A percentile compares a stretch with the other conserved stretches of the same genome.
Evolutionary conservation across 306 rosid species (phyloP).

Genomic region (Prunus davidiana): DNA sequence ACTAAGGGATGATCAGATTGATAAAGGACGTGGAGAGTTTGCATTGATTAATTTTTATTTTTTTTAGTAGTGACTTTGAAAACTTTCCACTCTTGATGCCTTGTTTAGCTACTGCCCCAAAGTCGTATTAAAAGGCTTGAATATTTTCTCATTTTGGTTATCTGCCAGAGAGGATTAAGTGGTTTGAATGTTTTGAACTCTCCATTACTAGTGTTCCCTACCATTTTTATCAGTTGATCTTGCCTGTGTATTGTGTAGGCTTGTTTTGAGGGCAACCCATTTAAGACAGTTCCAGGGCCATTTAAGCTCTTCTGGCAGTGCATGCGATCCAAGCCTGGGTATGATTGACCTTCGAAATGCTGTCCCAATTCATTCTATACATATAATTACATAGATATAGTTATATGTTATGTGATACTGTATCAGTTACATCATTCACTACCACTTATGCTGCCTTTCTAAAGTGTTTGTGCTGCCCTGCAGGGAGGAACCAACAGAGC

Average conservation of each 20-base stretch:
- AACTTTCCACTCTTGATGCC: neutral
- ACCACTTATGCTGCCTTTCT: slow-evolving; percentile 8
- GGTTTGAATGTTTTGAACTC: neutral
- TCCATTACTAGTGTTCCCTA: neutral
- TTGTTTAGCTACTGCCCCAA: neutral
- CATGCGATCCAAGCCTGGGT: slow-evolving; percentile 99
- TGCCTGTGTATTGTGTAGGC: slow-evolving; percentile 51
- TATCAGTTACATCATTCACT: slow-evolving; percentile 3
- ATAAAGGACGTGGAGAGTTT: neutral
- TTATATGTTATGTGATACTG: neutral
- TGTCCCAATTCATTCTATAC: neutral
- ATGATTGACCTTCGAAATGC: slow-evolving; percentile 3
- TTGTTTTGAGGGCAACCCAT: slow-evolving; percentile 94
- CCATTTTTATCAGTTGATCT: neutral
- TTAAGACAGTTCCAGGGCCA: slow-evolving; percentile 94
- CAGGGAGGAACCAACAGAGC: slow-evolving; percentile 93
- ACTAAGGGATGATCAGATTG: neutral
- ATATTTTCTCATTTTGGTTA: neutral
- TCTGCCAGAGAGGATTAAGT: neutral
- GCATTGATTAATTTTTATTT: neutral
- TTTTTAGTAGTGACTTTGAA: neutral
- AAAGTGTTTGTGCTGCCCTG: slow-evolving; percentile 20
- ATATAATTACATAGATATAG: neutral
- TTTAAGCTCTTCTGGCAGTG: slow-evolving; percentile 94
- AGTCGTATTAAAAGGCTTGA: neutral